These are phyloP conservation scores for Carex cristatella DNA, from an alignment of 176 grass and related monocot genomes.

Conservation along the genomic window DNA sequence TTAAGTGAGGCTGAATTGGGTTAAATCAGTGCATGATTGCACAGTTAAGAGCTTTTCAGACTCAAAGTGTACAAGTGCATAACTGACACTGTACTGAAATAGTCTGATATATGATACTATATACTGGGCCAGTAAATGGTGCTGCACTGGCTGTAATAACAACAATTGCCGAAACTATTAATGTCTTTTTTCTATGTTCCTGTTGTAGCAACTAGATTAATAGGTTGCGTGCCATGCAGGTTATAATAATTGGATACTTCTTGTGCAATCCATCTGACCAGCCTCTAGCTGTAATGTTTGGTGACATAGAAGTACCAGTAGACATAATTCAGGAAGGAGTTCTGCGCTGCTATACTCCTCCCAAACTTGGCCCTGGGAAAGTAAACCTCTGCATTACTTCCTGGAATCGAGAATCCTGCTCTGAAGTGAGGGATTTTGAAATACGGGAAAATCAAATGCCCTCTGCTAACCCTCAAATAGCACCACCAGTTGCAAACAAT, in stretches of 20 bases:
- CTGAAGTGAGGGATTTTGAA: conserved; percentile 81
- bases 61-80: background rate
- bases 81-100: background rate
- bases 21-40: background rate
- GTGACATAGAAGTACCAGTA: conserved; percentile 58
- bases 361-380: conserved; percentile 49
- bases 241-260: conserved; percentile 91
- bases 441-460: conserved; percentile 45
- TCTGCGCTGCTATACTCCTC: conserved; percentile 70
- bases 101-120: background rate
- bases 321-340: conserved; percentile 91
- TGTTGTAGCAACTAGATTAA: conserved; percentile 23
- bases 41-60: background rate
- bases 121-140: background rate
- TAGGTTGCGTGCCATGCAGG: conserved; percentile 32
- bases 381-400: conserved; percentile 61
- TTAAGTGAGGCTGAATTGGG: background rate
- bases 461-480: conserved; percentile 30
- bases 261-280: conserved; percentile 49
- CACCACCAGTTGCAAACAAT: conserved; percentile 22
- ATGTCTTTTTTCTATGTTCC: background rate
- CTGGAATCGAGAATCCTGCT: conserved; percentile 76
- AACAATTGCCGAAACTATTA: background rate
- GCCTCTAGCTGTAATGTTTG: conserved; percentile 71
- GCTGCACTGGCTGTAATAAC: background rate